Percentiles rank a stretch among this genome's conserved stretches.
These are phyloP conservation scores for Chytriomyces confervae DNA, from an alignment of 192 early-diverging fungal species.

Conservation along the genomic window DNA sequence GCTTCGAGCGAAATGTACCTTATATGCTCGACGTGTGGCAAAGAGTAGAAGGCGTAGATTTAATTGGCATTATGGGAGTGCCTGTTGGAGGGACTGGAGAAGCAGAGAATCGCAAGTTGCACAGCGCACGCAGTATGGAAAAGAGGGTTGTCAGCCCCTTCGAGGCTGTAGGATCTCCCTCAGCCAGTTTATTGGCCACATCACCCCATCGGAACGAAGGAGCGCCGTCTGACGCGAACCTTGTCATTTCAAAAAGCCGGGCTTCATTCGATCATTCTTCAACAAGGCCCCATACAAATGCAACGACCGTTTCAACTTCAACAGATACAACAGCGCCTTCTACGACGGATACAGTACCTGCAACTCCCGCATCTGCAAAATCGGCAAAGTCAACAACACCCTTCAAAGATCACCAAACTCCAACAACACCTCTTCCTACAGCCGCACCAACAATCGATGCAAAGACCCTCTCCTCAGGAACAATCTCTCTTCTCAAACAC, in stretches of 20 bases:
- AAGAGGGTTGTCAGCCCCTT: too few species aligned
- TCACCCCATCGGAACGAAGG: neutral
- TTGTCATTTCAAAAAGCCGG: neutral
- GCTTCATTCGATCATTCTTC: neutral
- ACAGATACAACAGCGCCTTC: neutral
- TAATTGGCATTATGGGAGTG: constrained; percentile 27
- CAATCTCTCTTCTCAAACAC: constrained; percentile 46
- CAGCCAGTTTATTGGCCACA: neutral
- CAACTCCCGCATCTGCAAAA: neutral
- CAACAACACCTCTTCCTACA: neutral
- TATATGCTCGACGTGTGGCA: constrained; percentile 57
- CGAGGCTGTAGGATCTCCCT: too few species aligned
- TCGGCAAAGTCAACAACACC: neutral
- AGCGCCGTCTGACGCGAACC: neutral
- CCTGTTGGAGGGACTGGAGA: neutral
- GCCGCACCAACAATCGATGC: constrained; percentile 5
- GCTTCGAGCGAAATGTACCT: constrained; percentile 46
- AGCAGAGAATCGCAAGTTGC: neutral
- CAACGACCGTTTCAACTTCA: neutral
- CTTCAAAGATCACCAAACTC: neutral
- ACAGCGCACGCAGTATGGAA: too few species aligned
- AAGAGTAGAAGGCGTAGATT: constrained; percentile 47
- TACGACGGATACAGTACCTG: neutral
- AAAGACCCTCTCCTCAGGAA: constrained; percentile 43
- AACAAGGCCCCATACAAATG: neutral